Base-by-base conservation (phyloP, 768 basidiomycete genomes). In the Paxillus rubicundulus region DNA sequence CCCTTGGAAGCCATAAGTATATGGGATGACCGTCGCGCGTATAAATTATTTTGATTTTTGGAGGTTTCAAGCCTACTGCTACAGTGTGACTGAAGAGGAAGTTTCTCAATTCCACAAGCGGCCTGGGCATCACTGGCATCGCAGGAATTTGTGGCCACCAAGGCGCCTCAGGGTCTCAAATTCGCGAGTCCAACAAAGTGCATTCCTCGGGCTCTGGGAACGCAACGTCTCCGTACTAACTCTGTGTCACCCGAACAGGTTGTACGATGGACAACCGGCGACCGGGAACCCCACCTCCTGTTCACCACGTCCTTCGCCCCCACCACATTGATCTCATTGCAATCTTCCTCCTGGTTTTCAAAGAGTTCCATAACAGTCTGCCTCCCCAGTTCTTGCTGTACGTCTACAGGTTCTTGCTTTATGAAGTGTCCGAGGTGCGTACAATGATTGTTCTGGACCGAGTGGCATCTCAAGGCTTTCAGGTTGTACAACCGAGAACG, bases 321-420 rank as follows among this genome's bases (percentile, higher is more conserved):
- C 90, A 92, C 60, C 91, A 93, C 64, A 73, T 92, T 46, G 78
- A 79, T 45, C 72, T 92, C 14, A 73, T 92, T 30, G 78, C 79
- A 32, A 72, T 89, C 21, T 72, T 91, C 33, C 72, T 83, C 53
- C 71, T 86, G 12, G 71, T 80, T 4, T 87, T 84, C 66, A 85
- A 81, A 63, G 83, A 86, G 56, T 74, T 75, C 52, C 69, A 77
- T 39, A 77, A 75, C 50, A 74, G 74, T 21, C 74, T 89, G 9
- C 81, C 87, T 1, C 64, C 79, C 18, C 57, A 69, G 7, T 90
- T 87, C 61, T 64, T 81, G 13, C 71, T 89, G 17, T 82, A 85
- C 59, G 62, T 89, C 13, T 81, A 85, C 52, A 82, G 87, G 16
- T 70, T 86, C 48, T 72, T 92, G 30, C 69, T 92, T 49, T 76